Evolutionary conservation across 2,329 filamentous ascomycete genomes (phyloP), one percentile per base, ranked within the genome.

Genomic region (Taxawa tesnikishii): DNA sequence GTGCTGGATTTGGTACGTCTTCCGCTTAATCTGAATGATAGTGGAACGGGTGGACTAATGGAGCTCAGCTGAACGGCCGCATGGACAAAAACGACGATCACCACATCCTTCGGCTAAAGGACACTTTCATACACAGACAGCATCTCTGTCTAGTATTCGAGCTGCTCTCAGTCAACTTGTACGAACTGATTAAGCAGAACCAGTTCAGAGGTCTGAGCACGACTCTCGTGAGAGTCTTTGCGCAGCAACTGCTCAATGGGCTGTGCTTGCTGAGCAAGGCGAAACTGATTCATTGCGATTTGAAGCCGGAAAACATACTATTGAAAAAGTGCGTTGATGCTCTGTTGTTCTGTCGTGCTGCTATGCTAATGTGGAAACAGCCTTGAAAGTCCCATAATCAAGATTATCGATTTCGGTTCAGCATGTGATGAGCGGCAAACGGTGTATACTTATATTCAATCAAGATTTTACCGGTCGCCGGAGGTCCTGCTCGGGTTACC

Each of bases 41-140:
- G n/a, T n/a, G n/a, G n/a, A n/a, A n/a, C n/a, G n/a, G n/a, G n/a
- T n/a, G n/a, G n/a, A n/a, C n/a, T n/a, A n/a, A n/a, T n/a, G n/a
- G n/a, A n/a, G 12, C 8, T 28, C 47, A 90, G 83, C 73, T 98
- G 50, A 98, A 98, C 56, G 94, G 85, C 43, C 93, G 94, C 55
- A 85, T 96, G 51, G 90, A 98, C 65, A 98, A 96, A 63, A 96
- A 96, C 49, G 90, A 98, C 50, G 90, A 98, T 48, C 90, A 98
- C 49, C 90, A 98, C 57, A 70, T 98, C 15, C 67, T 98, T 34
- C 79, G 90, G 38, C 67, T 98, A 27, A 94, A 94, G 55, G 90
- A 98, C 50, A 98, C 90, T 0, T 98, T 98, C 53, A 98, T 98
- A 38, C 90, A 98, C 58, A 72, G 84, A 32, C 90, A 98, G 53